Evolutionary conservation across 768 basidiomycete species (phyloP).

Genomic region (Gloeostereum incarnatum): DNA sequence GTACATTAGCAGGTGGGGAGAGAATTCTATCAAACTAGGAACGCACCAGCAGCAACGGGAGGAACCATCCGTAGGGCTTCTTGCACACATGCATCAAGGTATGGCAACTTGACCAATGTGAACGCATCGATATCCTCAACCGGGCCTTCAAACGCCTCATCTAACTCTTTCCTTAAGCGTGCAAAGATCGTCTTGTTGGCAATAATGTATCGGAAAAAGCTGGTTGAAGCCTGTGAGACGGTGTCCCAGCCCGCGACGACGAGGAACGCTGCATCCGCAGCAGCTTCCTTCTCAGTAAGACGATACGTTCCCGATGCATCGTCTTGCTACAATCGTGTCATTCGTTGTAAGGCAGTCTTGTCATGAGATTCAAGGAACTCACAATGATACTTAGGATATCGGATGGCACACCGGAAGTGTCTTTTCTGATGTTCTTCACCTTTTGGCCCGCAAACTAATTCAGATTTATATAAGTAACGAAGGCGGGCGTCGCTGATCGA

Average conservation of each 20-base stretch:
- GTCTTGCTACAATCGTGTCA: constrained; percentile 2
- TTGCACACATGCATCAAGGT: constrained; percentile 5
- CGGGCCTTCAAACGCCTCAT: constrained; percentile 1
- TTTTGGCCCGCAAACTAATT: constrained; percentile 2
- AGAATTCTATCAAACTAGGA: background rate
- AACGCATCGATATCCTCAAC: constrained; percentile 3
- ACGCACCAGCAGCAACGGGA: constrained; percentile 4
- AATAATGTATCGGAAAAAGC: constrained; percentile 1
- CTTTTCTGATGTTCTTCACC: background rate
- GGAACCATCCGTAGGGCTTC: constrained; percentile 2
- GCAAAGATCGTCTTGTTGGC: background rate
- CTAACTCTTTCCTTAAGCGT: background rate
- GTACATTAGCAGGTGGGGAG: background rate
- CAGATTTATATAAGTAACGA: too few relatives aligned
- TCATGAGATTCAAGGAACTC: too few relatives aligned
- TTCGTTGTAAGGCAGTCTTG: background rate
- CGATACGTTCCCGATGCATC: background rate
- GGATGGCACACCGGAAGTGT: background rate
- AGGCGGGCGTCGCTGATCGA: too few relatives aligned
- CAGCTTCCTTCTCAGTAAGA: constrained; percentile 1
- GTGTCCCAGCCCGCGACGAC: constrained; percentile 4
- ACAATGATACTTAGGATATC: constrained; percentile 6
- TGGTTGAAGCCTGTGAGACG: background rate
- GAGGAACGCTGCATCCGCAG: constrained; percentile 4
- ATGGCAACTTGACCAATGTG: constrained; percentile 4